phyloP scores from a whole-genome alignment of 148 eudicot genomes.

The Diospyros lotus region DNA sequence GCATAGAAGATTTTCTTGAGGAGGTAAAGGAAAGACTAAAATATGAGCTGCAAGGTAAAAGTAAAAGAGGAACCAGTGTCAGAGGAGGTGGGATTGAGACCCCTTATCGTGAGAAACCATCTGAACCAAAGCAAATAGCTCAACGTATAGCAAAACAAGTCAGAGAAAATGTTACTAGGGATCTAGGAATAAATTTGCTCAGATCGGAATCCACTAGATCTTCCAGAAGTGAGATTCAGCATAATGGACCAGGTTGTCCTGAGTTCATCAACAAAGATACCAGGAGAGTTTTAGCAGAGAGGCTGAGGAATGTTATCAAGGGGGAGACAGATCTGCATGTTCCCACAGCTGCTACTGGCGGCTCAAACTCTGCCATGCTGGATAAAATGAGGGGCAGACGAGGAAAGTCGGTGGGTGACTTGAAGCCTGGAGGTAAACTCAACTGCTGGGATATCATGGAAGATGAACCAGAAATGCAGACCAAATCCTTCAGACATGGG shows the following conservation, averaged over 20 bases:
- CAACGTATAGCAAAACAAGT: slow-evolving; percentile 51
- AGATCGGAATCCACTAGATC: slow-evolving; percentile 85
- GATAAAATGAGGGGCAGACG: slow-evolving; percentile 34
- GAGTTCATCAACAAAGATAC: slow-evolving; percentile 53
- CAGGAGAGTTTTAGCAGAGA: slow-evolving; percentile 52
- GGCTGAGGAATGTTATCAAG: slow-evolving; percentile 58
- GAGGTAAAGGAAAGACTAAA: slow-evolving; percentile 87
- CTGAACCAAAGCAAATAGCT: slow-evolving; percentile 50
- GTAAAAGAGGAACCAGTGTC: slow-evolving; percentile 37
- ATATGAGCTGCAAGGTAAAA: slow-evolving; percentile 63
- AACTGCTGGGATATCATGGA: slow-evolving; percentile 32
- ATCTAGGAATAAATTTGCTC: slow-evolving; percentile 44
- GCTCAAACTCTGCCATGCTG: slow-evolving; percentile 28
- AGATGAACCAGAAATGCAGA: slow-evolving; percentile 36
- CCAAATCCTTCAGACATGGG: slow-evolving; percentile 51
- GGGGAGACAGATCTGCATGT: slow-evolving; percentile 34
- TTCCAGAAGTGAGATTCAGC: slow-evolving; percentile 51
- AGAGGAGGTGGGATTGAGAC: slow-evolving; percentile 94
- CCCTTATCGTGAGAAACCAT: slow-evolving; percentile 65
- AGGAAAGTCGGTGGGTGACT: slow-evolving; percentile 40
- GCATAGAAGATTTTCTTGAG: slow-evolving; percentile 89
- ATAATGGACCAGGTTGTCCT: slow-evolving; percentile 54
- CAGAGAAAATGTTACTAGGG: slow-evolving; percentile 44
- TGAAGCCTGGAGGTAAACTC: slow-evolving; percentile 28
- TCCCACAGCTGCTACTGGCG: slow-evolving; percentile 21